A percentile compares a stretch with the other conserved stretches of the same genome.
These are phyloP conservation scores for Botrytis cinerea DNA, from an alignment of 2,329 filamentous ascomycete species.

Conservation along the genomic window DNA sequence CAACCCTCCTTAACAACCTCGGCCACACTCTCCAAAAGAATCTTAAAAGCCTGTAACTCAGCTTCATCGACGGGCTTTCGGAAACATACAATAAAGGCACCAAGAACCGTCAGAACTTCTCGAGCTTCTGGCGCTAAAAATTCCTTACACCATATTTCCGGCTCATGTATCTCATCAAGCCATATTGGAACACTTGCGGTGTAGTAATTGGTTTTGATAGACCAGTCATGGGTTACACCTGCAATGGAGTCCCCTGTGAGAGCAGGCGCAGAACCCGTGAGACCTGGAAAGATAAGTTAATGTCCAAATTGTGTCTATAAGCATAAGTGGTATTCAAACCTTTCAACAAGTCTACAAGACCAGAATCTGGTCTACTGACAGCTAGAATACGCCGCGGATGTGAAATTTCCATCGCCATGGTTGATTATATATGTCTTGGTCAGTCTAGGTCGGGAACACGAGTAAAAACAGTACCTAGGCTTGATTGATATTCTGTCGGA, in stretches of 20 bases:
- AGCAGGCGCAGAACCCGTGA: slow-evolving; percentile 50
- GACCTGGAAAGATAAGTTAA: slow-evolving; percentile 45
- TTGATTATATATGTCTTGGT: slow-evolving; percentile 12
- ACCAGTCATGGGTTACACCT: slow-evolving; percentile 59
- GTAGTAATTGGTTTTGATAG: slow-evolving; percentile 63
- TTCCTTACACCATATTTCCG: slow-evolving; percentile 52
- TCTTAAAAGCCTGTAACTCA: slow-evolving; percentile 37
- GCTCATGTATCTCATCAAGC: slow-evolving; percentile 59
- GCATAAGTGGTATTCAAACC: slow-evolving; percentile 45
- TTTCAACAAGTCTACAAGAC: slow-evolving; percentile 54
- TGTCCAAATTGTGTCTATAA: slow-evolving; percentile 2
- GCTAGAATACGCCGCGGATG: slow-evolving; percentile 61
- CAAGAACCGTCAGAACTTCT: slow-evolving; percentile 63
- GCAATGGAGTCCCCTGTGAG: slow-evolving; percentile 48
- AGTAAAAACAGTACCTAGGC: background rate
- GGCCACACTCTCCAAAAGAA: slow-evolving; percentile 55
- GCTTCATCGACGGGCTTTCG: slow-evolving; percentile 43
- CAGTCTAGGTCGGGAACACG: background rate
- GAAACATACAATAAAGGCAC: slow-evolving; percentile 59
- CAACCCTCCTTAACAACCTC: slow-evolving; percentile 58
- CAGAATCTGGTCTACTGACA: slow-evolving; percentile 48
- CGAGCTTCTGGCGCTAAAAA: slow-evolving; percentile 62
- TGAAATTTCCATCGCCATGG: slow-evolving; percentile 43
- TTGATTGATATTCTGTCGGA: slow-evolving; percentile 1
- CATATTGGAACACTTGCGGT: slow-evolving; percentile 61